Percentiles rank a stretch among this genome's conserved stretches.
Conservation (phyloP, 257 asterid species). For the Nicotiana noctiflora region DNA sequence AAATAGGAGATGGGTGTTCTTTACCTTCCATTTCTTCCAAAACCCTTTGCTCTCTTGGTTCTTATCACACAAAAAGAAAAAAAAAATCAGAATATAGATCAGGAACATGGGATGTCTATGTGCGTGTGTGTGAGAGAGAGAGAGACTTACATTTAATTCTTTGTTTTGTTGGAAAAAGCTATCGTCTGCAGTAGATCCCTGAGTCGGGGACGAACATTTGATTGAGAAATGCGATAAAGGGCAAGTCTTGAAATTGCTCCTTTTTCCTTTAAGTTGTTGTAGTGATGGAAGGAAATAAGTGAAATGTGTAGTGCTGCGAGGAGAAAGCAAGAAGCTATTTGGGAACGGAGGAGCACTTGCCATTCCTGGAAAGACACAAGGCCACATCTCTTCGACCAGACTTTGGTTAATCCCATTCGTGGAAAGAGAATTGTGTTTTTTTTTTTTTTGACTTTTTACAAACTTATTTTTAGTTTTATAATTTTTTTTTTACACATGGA, state of each 20-base stretch:
- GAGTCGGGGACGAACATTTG: constrained; percentile 18
- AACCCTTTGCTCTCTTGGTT: constrained; percentile 22
- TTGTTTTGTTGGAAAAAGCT: constrained; percentile 16
- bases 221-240: not conserved
- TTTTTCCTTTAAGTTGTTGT: not conserved
- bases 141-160: constrained; percentile 18
- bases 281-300: not conserved
- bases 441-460: too few relatives aligned
- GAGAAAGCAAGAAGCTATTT: not conserved
- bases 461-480: too few relatives aligned
- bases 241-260: not conserved
- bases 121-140: not conserved
- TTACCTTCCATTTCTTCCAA: constrained; percentile 44
- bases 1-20: not conserved
- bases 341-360: not conserved
- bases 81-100: not conserved
- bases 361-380: not conserved
- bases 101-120: not conserved
- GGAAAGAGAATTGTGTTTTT: too few relatives aligned
- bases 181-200: constrained; percentile 17
- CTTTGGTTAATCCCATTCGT: not conserved
- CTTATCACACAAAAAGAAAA: constrained; percentile 3
- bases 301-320: not conserved
- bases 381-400: not conserved
- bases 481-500: too few relatives aligned